A percentile compares a stretch with the other conserved stretches of the same genome.
Evolutionary conservation across 768 basidiomycete genomes (phyloP).

Genomic region (Terana coerulea): DNA sequence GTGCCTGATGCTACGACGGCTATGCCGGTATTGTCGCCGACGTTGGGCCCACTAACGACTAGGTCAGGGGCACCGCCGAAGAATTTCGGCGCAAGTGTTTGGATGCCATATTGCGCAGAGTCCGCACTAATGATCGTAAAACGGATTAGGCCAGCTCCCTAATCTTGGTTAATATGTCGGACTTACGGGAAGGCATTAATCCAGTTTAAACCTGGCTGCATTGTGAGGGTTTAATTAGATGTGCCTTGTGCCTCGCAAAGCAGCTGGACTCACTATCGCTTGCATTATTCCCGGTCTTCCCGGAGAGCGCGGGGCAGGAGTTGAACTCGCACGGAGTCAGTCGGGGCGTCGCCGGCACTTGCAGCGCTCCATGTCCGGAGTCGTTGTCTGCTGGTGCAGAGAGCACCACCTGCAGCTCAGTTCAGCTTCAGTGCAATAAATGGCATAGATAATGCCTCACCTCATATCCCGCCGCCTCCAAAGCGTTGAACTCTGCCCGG

Average conservation of each 20-base stretch:
- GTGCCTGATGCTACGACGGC: conserved; percentile 4
- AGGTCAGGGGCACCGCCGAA: conserved; percentile 7
- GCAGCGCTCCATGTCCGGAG: conserved; percentile 43
- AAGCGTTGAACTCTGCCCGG: conserved; percentile 37
- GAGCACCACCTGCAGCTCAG: conserved; percentile 34
- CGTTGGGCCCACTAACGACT: conserved; percentile 15
- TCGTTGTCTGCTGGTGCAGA: conserved; percentile 44
- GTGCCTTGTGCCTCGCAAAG: no score
- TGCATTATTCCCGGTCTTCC: conserved; percentile 38
- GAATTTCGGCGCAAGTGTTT: conserved; percentile 9
- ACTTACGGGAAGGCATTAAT: conserved; percentile 39
- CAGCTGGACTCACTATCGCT: conserved; percentile 33
- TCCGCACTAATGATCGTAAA: conserved; percentile 1
- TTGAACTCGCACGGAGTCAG: conserved; percentile 38
- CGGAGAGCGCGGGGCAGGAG: conserved; percentile 38
- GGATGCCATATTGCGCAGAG: conserved; percentile 7
- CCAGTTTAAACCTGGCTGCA: conserved; percentile 36
- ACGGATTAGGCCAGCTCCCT: neutral
- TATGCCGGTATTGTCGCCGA: conserved; percentile 3
- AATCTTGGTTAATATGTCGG: neutral
- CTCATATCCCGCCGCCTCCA: conserved; percentile 35
- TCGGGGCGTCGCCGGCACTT: conserved; percentile 29
- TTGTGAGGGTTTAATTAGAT: no score
- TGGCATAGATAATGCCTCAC: conserved; percentile 22
- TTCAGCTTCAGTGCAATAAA: neutral